Base-by-base conservation (phyloP, 768 basidiomycete species). In the Macrocybe gigantea region DNA sequence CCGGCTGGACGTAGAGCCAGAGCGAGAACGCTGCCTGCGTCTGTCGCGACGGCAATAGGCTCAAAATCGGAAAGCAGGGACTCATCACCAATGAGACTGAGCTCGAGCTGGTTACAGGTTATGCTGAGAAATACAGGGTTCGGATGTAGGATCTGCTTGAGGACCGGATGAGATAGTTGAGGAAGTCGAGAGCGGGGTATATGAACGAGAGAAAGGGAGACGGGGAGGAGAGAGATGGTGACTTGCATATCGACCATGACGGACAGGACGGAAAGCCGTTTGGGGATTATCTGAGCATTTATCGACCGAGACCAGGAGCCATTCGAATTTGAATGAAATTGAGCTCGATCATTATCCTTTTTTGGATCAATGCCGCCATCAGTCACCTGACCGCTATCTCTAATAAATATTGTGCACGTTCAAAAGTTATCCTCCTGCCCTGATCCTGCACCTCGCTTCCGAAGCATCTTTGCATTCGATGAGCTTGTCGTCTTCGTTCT, bases 61-160 rank as follows among this genome's bases (percentile, higher is more conserved):
- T 81, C 78, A 54, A 88, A 87, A 53, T 83, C 80, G 9, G 67
- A 57, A 11, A 85, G 71, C 48, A 70, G 60, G 50, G 69, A 66
- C 47, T 79, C 71, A 53, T 85, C 82, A 33, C 80, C 84, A 56
- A 89, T 88, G 43, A 87, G 66, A 61, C 77, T 79, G 63, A 91
- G 82, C 64, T 90, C 88, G 53, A 88, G 77, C 53, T 85, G 78
- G 60, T 91, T 91, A 67, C 77, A 85, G 45, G 85, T 86, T 48
- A 88, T 73, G 56, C 82, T 87, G 59, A 88, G 73, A 61, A 88
- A 88, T 5, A 74, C 72, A 11, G 83, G 81, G 50, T 68, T 71
- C 2, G 83, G 82, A 43, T 78, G 77, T 45, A 88, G 77, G 49
- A 88, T 78, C 62, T 85, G 83, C 50, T 77, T 77, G 53, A 90